Evolutionary conservation across 2,329 filamentous ascomycete genomes (phyloP).

Genomic region (Scedosporium dehoogii): DNA sequence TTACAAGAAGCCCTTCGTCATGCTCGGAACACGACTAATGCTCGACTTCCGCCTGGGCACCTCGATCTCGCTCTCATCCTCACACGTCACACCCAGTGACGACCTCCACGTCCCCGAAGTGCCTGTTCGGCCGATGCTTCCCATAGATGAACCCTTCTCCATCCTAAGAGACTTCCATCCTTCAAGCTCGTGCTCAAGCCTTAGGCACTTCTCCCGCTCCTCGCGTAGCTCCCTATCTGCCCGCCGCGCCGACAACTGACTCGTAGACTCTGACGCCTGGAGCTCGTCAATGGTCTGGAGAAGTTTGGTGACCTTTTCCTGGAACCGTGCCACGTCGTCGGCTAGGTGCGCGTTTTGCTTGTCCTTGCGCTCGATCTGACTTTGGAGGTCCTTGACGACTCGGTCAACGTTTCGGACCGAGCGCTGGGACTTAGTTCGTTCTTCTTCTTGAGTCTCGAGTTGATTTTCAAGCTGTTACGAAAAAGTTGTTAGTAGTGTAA

Average conservation of each 20-base stretch:
- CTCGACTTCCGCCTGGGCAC: slow-evolving; percentile 58
- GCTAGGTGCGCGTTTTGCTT: slow-evolving; percentile 72
- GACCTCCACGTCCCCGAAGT: slow-evolving; percentile 35
- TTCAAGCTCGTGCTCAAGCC: slow-evolving; percentile 82
- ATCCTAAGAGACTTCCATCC: slow-evolving; percentile 68
- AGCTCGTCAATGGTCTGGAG: slow-evolving; percentile 89
- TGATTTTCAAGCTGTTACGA: slow-evolving; percentile 67
- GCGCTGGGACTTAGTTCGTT: slow-evolving; percentile 71
- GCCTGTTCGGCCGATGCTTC: slow-evolving; percentile 17
- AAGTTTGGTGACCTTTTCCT: slow-evolving; percentile 85
- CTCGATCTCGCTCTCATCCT: slow-evolving; percentile 36
- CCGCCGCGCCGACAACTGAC: slow-evolving; percentile 71
- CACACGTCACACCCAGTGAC: slow-evolving; percentile 25
- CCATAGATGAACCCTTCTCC: slow-evolving; percentile 42
- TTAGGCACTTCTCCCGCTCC: slow-evolving; percentile 70
- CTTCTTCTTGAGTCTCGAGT: slow-evolving; percentile 72
- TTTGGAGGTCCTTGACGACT: slow-evolving; percentile 83
- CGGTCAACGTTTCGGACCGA: slow-evolving; percentile 89
- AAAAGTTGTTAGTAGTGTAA: slow-evolving; percentile 14
- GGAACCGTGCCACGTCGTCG: slow-evolving; percentile 75
- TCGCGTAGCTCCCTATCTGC: slow-evolving; percentile 85
- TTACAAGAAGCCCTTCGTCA: slow-evolving; percentile 71
- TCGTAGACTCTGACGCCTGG: slow-evolving; percentile 73
- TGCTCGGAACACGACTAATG: slow-evolving; percentile 51
- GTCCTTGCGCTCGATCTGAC: slow-evolving; percentile 86